Percentiles rank a stretch among this genome's conserved stretches.
phyloP scores from a whole-genome alignment of 768 basidiomycete species.

The Hebeloma cylindrosporum region DNA sequence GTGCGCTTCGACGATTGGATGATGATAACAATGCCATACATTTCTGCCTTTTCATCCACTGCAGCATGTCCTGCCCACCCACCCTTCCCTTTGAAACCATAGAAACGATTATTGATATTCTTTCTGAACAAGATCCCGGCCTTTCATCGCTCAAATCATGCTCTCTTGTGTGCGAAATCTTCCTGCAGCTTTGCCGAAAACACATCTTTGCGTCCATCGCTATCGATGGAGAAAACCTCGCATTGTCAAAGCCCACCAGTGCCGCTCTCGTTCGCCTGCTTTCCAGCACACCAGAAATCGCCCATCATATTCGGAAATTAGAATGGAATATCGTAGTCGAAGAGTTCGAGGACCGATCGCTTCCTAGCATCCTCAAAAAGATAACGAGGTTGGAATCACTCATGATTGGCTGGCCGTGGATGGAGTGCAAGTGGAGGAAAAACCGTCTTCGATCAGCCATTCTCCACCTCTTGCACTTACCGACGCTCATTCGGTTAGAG shows the following conservation, averaged over 20 bases:
- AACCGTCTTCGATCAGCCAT: conserved; percentile 9
- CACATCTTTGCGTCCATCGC: conserved; percentile 5
- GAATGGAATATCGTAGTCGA: background rate
- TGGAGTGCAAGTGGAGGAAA: background rate
- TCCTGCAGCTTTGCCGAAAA: background rate
- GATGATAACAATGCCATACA: no score
- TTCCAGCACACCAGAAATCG: conserved; percentile 1
- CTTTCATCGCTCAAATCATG: conserved; percentile 4
- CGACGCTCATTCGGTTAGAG: conserved; percentile 1
- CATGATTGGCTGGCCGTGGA: background rate
- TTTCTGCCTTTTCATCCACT: no score
- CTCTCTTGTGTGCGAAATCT: background rate
- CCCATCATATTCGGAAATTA: conserved; percentile 4
- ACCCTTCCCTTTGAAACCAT: conserved; percentile 4
- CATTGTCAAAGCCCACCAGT: background rate
- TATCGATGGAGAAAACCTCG: background rate
- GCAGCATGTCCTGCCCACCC: background rate
- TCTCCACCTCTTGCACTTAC: conserved; percentile 10
- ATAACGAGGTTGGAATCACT: conserved; percentile 5
- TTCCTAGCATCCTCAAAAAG: background rate
- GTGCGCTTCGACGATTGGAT: no score
- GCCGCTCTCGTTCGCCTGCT: background rate
- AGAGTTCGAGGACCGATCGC: background rate
- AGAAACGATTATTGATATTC: conserved; percentile 2
- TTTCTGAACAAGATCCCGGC: background rate